These are phyloP conservation scores for Xylaria acuta DNA, from an alignment of 495 filamentous ascomycete species.

Conservation along the genomic window DNA sequence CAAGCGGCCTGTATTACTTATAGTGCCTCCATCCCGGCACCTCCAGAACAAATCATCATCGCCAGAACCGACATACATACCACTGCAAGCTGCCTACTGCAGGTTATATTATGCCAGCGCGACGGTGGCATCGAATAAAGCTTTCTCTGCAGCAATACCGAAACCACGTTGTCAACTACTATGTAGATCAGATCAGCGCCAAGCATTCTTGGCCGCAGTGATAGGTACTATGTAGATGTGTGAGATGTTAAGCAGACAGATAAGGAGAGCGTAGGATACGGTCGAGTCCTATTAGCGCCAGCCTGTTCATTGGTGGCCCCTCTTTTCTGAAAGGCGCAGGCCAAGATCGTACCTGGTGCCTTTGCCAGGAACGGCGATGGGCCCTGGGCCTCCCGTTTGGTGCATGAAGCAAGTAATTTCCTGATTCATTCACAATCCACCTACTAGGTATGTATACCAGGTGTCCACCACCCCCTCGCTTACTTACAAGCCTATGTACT, in stretches of 20 bases:
- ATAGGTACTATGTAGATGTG: no score
- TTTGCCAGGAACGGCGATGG: neutral
- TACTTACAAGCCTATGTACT: no score
- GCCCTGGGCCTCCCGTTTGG: neutral
- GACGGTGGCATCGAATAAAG: neutral
- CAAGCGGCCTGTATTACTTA: neutral
- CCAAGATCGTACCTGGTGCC: neutral
- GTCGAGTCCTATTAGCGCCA: no score
- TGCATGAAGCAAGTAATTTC: slow-evolving; percentile 10
- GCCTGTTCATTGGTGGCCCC: no score
- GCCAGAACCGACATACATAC: neutral
- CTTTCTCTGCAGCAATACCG: neutral
- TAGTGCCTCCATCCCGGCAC: neutral
- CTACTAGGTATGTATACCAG: no score
- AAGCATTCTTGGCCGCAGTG: neutral
- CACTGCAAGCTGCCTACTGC: neutral
- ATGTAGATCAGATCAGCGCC: neutral
- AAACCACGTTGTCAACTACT: neutral
- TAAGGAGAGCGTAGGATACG: no score
- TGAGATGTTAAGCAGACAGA: no score
- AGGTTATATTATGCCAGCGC: neutral
- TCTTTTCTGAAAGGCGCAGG: neutral
- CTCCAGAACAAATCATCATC: neutral
- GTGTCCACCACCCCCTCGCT: neutral
- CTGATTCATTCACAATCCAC: neutral